These are phyloP conservation scores for Ceratobasidium theobromae DNA, from an alignment of 1,284 basidiomycete genomes.

Conservation along the genomic window DNA sequence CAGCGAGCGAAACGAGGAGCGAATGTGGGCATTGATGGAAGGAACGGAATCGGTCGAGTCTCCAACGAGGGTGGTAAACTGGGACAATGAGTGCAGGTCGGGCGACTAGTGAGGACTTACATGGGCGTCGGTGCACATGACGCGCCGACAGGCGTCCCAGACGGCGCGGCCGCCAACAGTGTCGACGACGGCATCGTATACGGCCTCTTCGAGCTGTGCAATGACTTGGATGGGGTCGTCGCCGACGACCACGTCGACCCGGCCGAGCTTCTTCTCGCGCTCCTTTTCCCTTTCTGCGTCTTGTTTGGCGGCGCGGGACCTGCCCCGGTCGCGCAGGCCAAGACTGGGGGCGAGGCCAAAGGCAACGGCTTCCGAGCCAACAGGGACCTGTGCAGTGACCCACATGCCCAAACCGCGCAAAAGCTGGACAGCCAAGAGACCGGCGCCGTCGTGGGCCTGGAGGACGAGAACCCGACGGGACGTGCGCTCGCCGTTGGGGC, in stretches of 20 bases:
- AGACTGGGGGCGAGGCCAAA: not conserved
- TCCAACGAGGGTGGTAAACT: constrained; percentile 76
- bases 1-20: constrained; percentile 65
- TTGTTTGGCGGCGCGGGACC: constrained; percentile 34
- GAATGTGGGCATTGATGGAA: constrained; percentile 67
- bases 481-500: constrained; percentile 36
- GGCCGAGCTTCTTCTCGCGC: constrained; percentile 41
- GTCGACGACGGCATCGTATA: constrained; percentile 79
- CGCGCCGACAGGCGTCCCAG: constrained; percentile 67
- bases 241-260: constrained; percentile 42
- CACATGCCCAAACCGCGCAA: constrained; percentile 59
- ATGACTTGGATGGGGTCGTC: constrained; percentile 56
- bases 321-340: constrained; percentile 36
- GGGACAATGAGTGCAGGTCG: constrained; percentile 43
- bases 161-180: constrained; percentile 74
- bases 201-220: constrained; percentile 54
- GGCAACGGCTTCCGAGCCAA: constrained; percentile 20
- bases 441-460: constrained; percentile 72
- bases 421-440: constrained; percentile 75
- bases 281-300: constrained; percentile 58
- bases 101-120: constrained; percentile 38
- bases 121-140: constrained; percentile 52
- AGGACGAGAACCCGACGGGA: constrained; percentile 62
- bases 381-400: constrained; percentile 68
- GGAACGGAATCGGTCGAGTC: constrained; percentile 58